Percentiles rank a stretch among this genome's conserved stretches.
Conservation (phyloP, 2,329 filamentous ascomycete genomes). For the Pseudocercospora eumusae region DNA sequence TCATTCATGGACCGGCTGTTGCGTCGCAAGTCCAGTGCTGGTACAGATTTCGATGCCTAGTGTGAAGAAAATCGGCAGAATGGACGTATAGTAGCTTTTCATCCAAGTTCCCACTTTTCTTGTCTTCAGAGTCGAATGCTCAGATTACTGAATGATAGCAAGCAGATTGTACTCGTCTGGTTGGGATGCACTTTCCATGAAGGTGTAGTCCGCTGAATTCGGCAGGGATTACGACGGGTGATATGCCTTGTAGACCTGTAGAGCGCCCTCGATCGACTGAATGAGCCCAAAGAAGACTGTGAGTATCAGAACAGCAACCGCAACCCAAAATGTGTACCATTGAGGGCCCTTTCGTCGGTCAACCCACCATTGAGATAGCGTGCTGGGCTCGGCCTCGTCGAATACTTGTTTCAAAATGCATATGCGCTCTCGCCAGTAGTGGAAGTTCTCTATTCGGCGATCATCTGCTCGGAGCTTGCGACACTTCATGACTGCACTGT, state of each 20-base stretch:
- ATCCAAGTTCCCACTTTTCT: background rate
- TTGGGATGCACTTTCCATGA: no score
- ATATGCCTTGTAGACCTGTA: constrained; percentile 32
- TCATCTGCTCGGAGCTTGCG: constrained; percentile 40
- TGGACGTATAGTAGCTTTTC: no score
- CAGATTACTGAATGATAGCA: background rate
- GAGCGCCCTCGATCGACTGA: constrained; percentile 41
- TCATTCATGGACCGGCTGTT: background rate
- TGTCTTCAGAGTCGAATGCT: background rate
- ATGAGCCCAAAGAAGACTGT: constrained; percentile 47
- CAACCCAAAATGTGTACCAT: constrained; percentile 54
- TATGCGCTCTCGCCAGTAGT: constrained; percentile 49
- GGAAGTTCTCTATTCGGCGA: constrained; percentile 40
- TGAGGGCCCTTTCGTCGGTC: constrained; percentile 47
- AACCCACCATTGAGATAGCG: constrained; percentile 48
- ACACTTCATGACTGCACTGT: constrained; percentile 34
- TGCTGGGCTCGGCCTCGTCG: constrained; percentile 43
- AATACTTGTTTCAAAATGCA: constrained; percentile 48
- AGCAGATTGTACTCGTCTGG: background rate
- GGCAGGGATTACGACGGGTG: background rate
- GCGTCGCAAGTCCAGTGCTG: background rate
- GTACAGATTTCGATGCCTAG: no score
- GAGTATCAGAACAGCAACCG: constrained; percentile 40
- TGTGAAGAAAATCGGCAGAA: no score
- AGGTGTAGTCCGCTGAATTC: no score